Evolutionary conservation across 345 rosid genomes (phyloP).

Genomic region (Dipteronia sinensis): DNA sequence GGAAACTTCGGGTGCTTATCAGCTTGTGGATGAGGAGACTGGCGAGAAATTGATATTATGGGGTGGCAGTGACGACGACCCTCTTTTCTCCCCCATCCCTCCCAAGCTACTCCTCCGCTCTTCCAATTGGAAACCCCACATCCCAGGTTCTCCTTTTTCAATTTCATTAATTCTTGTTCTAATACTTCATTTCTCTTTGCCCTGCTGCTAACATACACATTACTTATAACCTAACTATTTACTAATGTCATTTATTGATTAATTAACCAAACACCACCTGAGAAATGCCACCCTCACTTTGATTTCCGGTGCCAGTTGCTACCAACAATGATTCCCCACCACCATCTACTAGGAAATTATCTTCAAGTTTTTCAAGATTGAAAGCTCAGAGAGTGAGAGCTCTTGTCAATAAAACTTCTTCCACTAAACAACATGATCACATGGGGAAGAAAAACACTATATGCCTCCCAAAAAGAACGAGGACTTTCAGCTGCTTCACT

Average conservation of each 20-base stretch:
- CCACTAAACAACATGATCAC: conserved; percentile 36
- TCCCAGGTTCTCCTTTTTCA: conserved; percentile 15
- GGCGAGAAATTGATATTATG: conserved; percentile 53
- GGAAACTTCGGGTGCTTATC: conserved; percentile 43
- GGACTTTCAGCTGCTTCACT: conserved; percentile 15
- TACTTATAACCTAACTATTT: too few relatives aligned
- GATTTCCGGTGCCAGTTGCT: neutral
- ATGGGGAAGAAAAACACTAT: conserved; percentile 31
- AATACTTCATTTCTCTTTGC: too few relatives aligned
- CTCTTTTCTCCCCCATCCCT: conserved; percentile 28
- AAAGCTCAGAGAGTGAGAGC: conserved; percentile 64
- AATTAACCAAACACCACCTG: too few relatives aligned
- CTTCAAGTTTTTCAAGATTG: conserved; percentile 52
- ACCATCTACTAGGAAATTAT: conserved; percentile 19
- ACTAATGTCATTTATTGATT: too few relatives aligned
- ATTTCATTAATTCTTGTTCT: neutral
- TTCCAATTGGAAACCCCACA: conserved; percentile 30
- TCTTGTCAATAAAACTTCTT: conserved; percentile 48
- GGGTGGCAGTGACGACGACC: conserved; percentile 37
- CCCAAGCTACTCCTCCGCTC: conserved; percentile 32
- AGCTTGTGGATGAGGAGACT: conserved; percentile 40
- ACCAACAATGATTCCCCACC: conserved; percentile 18
- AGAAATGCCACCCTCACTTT: neutral
- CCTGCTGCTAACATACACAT: too few relatives aligned
- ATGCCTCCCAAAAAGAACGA: conserved; percentile 16